Conservation (phyloP, 2,329 filamentous ascomycete genomes). For the Sporothrix pallida region DNA sequence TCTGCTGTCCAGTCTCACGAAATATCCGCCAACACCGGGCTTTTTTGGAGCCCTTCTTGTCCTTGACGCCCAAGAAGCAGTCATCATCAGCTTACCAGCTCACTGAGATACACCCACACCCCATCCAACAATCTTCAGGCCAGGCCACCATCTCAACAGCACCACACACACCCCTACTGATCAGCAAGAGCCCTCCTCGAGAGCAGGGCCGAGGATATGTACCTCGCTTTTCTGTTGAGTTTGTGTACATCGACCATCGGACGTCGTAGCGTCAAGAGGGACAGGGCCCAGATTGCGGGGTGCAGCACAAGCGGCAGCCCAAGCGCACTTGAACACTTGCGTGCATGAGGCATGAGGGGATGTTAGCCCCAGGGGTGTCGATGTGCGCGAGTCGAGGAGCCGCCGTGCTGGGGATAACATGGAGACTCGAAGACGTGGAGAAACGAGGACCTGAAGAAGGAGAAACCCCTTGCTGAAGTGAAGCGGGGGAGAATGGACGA, state of each 20-base stretch:
- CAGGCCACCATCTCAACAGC: not conserved
- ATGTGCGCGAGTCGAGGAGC: not conserved
- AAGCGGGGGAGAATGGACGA: not conserved
- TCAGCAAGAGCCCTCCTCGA: not conserved
- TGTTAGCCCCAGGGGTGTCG: not conserved
- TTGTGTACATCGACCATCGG: not conserved
- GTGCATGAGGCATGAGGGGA: slow-evolving; percentile 21
- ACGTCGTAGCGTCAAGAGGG: not conserved
- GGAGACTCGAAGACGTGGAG: not conserved
- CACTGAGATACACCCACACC: slow-evolving; percentile 9
- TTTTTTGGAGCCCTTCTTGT: not conserved
- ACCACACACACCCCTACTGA: not conserved
- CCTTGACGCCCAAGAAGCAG: not conserved
- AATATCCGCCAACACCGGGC: not conserved
- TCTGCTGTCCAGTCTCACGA: too few relatives aligned
- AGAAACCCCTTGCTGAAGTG: not conserved
- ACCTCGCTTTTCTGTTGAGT: not conserved
- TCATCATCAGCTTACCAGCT: not conserved
- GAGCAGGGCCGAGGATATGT: not conserved
- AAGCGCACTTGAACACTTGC: slow-evolving; percentile 17
- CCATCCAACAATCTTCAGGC: not conserved
- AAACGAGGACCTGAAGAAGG: not conserved
- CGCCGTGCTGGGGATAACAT: not conserved
- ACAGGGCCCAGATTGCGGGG: slow-evolving; percentile 24
- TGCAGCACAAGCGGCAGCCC: slow-evolving; percentile 31